Percentiles rank a stretch among this genome's conserved stretches.
phyloP scores from a whole-genome alignment of 257 asterid genomes.

The Galeopsis tetrahit region DNA sequence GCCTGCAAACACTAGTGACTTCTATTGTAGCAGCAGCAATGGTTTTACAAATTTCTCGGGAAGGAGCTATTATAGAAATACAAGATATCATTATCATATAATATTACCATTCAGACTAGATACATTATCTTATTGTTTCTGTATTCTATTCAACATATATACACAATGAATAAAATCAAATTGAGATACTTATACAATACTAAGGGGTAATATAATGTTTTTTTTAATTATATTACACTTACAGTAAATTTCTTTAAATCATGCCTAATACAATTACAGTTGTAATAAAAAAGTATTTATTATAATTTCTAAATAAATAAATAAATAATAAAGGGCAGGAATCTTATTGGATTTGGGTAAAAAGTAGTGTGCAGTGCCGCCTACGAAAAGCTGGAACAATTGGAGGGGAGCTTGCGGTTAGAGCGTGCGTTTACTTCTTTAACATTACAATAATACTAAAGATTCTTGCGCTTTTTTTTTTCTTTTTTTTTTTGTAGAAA shows the following conservation, averaged over 20 bases:
- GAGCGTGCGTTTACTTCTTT: slow-evolving; percentile 27
- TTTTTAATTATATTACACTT: too few species aligned
- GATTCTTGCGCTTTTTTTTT: too few species aligned
- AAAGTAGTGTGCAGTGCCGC: background rate
- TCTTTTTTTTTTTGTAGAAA: too few species aligned
- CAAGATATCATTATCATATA: too few species aligned
- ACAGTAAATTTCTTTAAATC: too few species aligned
- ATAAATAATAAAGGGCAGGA: background rate
- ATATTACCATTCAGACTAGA: too few species aligned
- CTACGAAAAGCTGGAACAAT: background rate
- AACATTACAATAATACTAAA: background rate
- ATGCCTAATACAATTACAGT: background rate
- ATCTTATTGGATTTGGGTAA: background rate
- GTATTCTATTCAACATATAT: too few species aligned
- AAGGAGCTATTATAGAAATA: slow-evolving; percentile 6
- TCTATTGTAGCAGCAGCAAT: background rate
- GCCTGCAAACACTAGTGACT: slow-evolving; percentile 8
- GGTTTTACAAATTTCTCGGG: slow-evolving; percentile 42
- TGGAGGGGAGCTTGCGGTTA: slow-evolving; percentile 49
- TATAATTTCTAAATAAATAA: background rate
- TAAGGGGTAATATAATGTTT: too few species aligned
- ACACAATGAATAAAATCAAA: too few species aligned
- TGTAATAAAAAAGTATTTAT: background rate
- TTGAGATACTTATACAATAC: too few species aligned
- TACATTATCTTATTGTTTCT: too few species aligned